Base-by-base conservation (phyloP, 2,329 filamentous ascomycete genomes). In the Fusarium buxicola region DNA sequence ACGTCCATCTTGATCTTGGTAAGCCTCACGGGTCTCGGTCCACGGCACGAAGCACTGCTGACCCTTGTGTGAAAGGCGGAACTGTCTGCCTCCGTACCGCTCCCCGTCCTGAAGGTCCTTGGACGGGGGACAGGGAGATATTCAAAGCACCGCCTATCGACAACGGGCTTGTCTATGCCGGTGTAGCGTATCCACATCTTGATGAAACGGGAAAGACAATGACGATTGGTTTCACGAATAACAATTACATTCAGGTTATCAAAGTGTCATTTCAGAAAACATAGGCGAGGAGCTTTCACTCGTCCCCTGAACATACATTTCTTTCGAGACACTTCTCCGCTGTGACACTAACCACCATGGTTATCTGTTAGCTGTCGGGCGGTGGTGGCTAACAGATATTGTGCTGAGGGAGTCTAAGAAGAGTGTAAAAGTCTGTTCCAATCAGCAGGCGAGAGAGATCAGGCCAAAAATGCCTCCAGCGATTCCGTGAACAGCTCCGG, bases 181-280 rank as follows among this genome's bases (percentile, higher is more conserved):
- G 76, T 1, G 13, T 77, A 62, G 76, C 38, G 2, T 77, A 78
- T 34, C 77, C 78, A 1, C 76, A 79, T 38, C 57, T 79, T 4
- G 76, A 80, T 35, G 58, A 65, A 6, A 72, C 72, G 0, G 76
- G 77, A 0, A 65, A 66, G 60, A 78, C 75, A 0, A 38, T 79
- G 52, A 76, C 74, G 1, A 69, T 79, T 40, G 77, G 75, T 0
- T 80, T 72, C 31, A 80, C 76, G 2, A 80, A 79, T 51, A 75
- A 77, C 25, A 78, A 78, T 45, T 71, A 73, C 34, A 77, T 76
- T 8, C 72, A 78, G 47, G 67, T 78, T 1, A 70, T 78, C 36
- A 75, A 68, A 43, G 74, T 60, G 1, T 43, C 34, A 0, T 54
- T 64, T 11, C 15, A 21, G 21, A 6, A 21, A 21, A 21, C 21